phyloP scores from a whole-genome alignment of 2,329 filamentous ascomycete species.

The Arthrinium phaeospermum region DNA sequence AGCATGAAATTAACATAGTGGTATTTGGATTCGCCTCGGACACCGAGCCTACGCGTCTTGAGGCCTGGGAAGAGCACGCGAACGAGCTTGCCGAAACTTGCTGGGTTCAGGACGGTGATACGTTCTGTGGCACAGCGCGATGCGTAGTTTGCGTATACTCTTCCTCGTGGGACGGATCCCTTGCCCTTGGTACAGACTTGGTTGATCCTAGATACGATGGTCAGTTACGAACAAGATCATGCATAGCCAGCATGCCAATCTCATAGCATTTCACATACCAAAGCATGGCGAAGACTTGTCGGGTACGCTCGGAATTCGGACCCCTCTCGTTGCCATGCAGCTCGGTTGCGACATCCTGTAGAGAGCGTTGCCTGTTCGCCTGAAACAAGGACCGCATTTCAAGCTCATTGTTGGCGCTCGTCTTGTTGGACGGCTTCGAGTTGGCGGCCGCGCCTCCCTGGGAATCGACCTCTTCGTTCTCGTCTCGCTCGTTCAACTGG shows the following conservation, averaged over 20 bases:
- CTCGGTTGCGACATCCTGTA: conserved; percentile 76
- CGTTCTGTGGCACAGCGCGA: conserved; percentile 90
- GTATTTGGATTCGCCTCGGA: conserved; percentile 97
- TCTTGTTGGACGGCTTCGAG: conserved; percentile 64
- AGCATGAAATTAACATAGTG: conserved; percentile 81
- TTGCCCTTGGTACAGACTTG: conserved; percentile 75
- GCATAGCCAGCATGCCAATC: not conserved
- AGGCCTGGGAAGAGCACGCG: conserved; percentile 95
- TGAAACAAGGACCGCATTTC: conserved; percentile 78
- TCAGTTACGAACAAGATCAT: conserved; percentile 24
- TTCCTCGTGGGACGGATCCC: conserved; percentile 86
- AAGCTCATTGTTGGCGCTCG: conserved; percentile 79
- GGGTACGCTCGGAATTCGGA: conserved; percentile 80
- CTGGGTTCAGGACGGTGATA: conserved; percentile 93
- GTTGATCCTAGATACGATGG: conserved; percentile 65
- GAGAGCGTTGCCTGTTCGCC: conserved; percentile 68
- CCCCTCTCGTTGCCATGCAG: conserved; percentile 81
- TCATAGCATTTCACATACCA: conserved; percentile 63
- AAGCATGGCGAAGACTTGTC: conserved; percentile 87
- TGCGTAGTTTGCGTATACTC: conserved; percentile 95
- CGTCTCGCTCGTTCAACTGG: conserved; percentile 66
- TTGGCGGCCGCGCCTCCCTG: conserved; percentile 50
- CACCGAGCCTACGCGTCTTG: conserved; percentile 88
- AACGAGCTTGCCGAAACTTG: conserved; percentile 96
- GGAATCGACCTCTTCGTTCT: conserved; percentile 62